Evolutionary conservation across 331 rosid genomes (phyloP).

Genomic region (Stylosanthes scabra): DNA sequence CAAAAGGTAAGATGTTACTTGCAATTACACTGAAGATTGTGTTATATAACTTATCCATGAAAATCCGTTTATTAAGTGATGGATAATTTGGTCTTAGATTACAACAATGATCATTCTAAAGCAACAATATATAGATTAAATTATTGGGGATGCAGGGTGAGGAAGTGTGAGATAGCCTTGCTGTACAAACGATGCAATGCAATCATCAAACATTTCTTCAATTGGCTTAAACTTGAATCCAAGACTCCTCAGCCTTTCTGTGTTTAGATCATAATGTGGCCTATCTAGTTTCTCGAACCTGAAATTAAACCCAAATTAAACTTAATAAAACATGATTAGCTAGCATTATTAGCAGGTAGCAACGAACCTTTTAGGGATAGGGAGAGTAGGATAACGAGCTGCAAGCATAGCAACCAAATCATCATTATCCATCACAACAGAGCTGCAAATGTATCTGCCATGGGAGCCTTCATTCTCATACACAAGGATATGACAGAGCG

Average conservation of each 20-base stretch:
- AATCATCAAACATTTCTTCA: conserved; percentile 85
- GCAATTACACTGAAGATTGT: too few relatives aligned
- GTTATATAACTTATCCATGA: too few relatives aligned
- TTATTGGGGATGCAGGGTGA: not conserved
- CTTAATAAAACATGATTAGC: too few relatives aligned
- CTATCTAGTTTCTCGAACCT: conserved; percentile 64
- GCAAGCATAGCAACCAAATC: conserved; percentile 58
- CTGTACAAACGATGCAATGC: conserved; percentile 67
- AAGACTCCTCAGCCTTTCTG: conserved; percentile 54
- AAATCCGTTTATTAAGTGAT: not conserved
- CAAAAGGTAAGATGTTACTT: too few relatives aligned
- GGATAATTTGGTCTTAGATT: not conserved
- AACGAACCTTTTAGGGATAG: conserved; percentile 68
- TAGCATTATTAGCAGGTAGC: not conserved
- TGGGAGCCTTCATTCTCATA: conserved; percentile 57
- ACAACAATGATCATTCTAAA: not conserved
- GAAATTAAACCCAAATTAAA: conserved; percentile 21
- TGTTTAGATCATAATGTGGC: conserved; percentile 66
- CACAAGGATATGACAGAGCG: conserved; percentile 66
- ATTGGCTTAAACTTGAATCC: conserved; percentile 74
- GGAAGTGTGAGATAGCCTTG: conserved; percentile 45
- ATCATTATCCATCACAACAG: conserved; percentile 55
- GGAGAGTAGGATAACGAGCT: conserved; percentile 61
- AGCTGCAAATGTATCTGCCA: conserved; percentile 79
- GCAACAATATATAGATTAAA: not conserved